Conservation (phyloP, 2,329 filamentous ascomycete species). For the Venturia carpophila region DNA sequence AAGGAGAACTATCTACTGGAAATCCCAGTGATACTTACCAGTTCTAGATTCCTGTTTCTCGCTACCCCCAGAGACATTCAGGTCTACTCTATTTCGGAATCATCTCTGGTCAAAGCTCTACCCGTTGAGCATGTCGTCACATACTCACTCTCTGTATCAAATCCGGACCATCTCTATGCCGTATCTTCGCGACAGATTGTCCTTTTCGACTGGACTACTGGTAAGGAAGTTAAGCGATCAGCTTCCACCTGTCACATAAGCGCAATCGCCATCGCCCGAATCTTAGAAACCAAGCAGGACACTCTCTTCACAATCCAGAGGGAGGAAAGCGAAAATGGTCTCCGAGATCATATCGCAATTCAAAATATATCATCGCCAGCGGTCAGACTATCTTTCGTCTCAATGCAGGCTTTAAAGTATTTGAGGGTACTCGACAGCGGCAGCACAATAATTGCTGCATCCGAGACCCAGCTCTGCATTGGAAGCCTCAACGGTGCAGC, state of each 20-base stretch:
- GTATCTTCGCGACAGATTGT: constrained; percentile 44
- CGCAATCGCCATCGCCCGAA: constrained; percentile 28
- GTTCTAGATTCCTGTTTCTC: constrained; percentile 60
- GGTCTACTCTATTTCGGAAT: constrained; percentile 73
- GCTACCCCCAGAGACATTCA: constrained; percentile 68
- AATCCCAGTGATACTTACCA: constrained; percentile 21
- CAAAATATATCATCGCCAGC: background rate
- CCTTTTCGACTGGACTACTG: constrained; percentile 50
- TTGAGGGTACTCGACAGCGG: constrained; percentile 46
- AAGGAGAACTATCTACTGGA: constrained; percentile 18
- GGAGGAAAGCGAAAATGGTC: constrained; percentile 17
- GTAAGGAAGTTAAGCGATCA: constrained; percentile 36
- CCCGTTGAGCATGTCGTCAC: constrained; percentile 41
- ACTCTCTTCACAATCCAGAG: constrained; percentile 34
- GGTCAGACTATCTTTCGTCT: constrained; percentile 18
- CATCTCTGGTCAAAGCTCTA: constrained; percentile 69
- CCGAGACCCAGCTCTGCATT: constrained; percentile 50
- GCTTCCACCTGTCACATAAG: constrained; percentile 30
- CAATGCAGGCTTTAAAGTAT: constrained; percentile 31
- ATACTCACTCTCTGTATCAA: constrained; percentile 44
- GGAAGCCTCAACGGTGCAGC: constrained; percentile 33
- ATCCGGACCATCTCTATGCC: constrained; percentile 47
- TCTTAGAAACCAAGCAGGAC: constrained; percentile 28
- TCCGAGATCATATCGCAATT: constrained; percentile 1
- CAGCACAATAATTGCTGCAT: constrained; percentile 50